Base-by-base conservation (phyloP, 257 asterid species). In the Solanum medicagineum region DNA sequence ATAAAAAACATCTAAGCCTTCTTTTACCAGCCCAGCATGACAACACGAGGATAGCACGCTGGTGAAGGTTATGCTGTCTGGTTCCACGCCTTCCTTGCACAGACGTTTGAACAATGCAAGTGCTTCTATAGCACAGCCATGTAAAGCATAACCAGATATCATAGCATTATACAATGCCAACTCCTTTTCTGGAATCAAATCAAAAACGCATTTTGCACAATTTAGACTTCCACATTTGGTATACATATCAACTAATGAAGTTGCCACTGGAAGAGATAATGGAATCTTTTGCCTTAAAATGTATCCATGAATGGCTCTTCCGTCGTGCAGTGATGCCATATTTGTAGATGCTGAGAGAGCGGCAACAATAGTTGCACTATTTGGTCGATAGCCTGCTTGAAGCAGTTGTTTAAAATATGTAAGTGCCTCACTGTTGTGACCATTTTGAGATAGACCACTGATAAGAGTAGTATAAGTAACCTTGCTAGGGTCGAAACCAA, bases 91-190 rank as follows among this genome's bases (percentile, higher is more conserved):
- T 29, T 81, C 90, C 57, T 68, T 55, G 59, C 69, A 42, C 20
- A 87, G 49, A 62, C 36, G 53, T 47, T 63, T 73, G 68, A 85
- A 85, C 70, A 89, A 17, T 32, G 79, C 80, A 60, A 87, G 73
- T 29, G 86, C 91, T 69, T 89, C 85, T 32, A 22, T 56, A 32
- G 86, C 69, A 59, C 79, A n/a, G 56, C 90, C 88, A 81, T 87
- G 88, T 32, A 87, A 66, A 8, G 85, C 91, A 83, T 87, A 89
- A 73, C 88, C 90, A 69, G 85, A 63, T 13, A 89, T 85, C 87
- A 87, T 85, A 57, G 85, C 88, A 63, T 89, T 89, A 70, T 83
- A 85, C 54, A 84, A 85, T 24, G 85, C 75, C 26, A 87, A n/a
- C 55, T 89, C 86, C 75, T 85, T 85, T 54, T 55, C 49, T 20